Conservation (phyloP, 345 rosid species). For the Erucastrum elatum region DNA sequence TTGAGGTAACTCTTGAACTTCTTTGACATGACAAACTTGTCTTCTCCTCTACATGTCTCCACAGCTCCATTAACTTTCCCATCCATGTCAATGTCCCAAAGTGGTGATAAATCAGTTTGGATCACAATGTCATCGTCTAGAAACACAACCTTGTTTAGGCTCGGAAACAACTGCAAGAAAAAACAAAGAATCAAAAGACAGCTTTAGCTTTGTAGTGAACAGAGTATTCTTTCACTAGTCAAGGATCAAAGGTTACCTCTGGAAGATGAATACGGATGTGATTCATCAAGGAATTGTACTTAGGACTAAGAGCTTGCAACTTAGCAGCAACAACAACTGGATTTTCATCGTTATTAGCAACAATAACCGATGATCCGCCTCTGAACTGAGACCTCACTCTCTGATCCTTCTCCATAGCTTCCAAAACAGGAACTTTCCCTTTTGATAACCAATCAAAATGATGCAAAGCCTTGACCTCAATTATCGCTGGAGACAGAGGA, state of each 20-base stretch:
- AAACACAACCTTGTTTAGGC: slow-evolving; percentile 83
- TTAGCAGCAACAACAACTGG: slow-evolving; percentile 82
- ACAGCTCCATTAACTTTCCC: slow-evolving; percentile 96
- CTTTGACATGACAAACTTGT: slow-evolving; percentile 85
- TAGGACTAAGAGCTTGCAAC: slow-evolving; percentile 93
- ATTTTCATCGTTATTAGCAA: slow-evolving; percentile 64
- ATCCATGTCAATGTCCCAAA: slow-evolving; percentile 88
- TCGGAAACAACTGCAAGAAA: slow-evolving; percentile 76
- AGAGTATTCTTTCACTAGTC: background rate
- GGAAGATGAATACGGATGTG: slow-evolving; percentile 93
- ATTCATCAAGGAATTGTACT: slow-evolving; percentile 90
- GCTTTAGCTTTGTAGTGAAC: background rate
- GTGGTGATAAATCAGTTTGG: slow-evolving; percentile 88
- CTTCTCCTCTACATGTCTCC: slow-evolving; percentile 83
- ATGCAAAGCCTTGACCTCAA: slow-evolving; percentile 96
- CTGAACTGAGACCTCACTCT: slow-evolving; percentile 79
- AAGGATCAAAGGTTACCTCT: slow-evolving; percentile 52
- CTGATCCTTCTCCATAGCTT: slow-evolving; percentile 98
- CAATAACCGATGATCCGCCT: slow-evolving; percentile 93
- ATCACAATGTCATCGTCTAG: slow-evolving; percentile 92
- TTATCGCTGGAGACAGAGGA: slow-evolving; percentile 69
- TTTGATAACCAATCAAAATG: slow-evolving; percentile 95
- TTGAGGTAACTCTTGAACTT: slow-evolving; percentile 81
- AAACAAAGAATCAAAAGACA: background rate
- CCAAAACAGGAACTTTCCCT: slow-evolving; percentile 92